Evolutionary conservation across 345 rosid species (phyloP).

Genomic region (Syzygium grande): DNA sequence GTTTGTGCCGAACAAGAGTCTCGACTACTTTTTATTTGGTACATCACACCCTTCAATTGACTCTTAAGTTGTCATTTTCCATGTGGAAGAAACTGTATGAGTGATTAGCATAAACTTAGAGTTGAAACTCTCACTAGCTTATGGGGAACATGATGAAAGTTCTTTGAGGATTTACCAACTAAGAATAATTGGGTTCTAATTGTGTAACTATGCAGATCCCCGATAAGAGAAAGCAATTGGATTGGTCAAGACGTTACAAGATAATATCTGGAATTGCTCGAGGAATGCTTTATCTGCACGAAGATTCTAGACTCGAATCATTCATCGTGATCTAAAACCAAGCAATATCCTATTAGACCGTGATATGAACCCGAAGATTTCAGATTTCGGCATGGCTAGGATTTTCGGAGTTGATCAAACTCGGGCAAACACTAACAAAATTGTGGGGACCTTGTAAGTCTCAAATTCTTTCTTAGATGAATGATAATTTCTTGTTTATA

Average conservation of each 20-base stretch:
- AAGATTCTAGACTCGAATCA: constrained; percentile 9
- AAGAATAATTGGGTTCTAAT: no score
- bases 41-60: no score
- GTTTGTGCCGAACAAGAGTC: constrained; percentile 37
- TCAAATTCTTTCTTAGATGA: neutral
- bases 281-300: constrained; percentile 15
- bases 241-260: constrained; percentile 10
- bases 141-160: neutral
- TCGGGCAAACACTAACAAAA: neutral
- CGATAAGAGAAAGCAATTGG: neutral
- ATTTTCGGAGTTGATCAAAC: constrained; percentile 11
- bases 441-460: constrained; percentile 21
- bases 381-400: constrained; percentile 26
- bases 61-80: neutral
- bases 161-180: no score
- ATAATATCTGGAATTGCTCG: constrained; percentile 15
- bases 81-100: neutral
- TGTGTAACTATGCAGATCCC: no score
- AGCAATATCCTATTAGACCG: constrained; percentile 16
- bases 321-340: constrained; percentile 23
- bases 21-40: constrained; percentile 24
- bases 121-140: constrained; percentile 8
- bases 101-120: neutral
- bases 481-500: no score
- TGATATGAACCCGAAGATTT: constrained; percentile 19